Base-by-base conservation (phyloP, 345 rosid genomes). In the Nasturtium officinale region DNA sequence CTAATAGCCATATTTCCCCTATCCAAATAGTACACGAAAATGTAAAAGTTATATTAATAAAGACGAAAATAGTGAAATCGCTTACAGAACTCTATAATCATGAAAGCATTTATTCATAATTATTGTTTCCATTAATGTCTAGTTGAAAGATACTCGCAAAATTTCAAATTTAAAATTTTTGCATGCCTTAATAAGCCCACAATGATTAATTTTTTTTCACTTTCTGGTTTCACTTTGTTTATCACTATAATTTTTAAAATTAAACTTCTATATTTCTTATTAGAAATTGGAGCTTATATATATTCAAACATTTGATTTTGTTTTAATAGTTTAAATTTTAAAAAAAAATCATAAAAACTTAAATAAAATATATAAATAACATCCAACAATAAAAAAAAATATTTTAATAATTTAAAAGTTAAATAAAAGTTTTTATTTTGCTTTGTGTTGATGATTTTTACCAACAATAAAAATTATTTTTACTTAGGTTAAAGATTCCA, bases 101-200 rank as follows among this genome's bases (percentile, higher is more conserved):
- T 59, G 68, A 75, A 59, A 59, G 67, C 61, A 37, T 46, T 73
- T 52, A 74, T 47, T 73, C 60, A 74, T 47, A 47, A 65, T 74
- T 58, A 58, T 29, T 33, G 18, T 16, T 16, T 40, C 54, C 73
- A 67, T 67, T 48, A 74, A 58, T 61, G 61, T 65, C 28, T 10
- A 29, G 53, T 63, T 64, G 58, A 73, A 45, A 56, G 18, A 42
- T 18, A 66, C 78, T 38, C 51, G 7, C 16, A 40, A 38, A 50
- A 20, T 60, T 75, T 67, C 72, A 65, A 75, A 12, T 67, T 59
- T 35, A 16, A 50, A 37, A 0, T 6, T 48, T 51, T 21, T 67
- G 37, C 68, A 67, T 75, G 68, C 68, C 68, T 65, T 40, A 38
- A n/a, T 67, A 59, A 75, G 37, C 62, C 9, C 4, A 42, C 37